Conservation (phyloP, 305 asterid genomes). For the Fraxinus sp. region DNA sequence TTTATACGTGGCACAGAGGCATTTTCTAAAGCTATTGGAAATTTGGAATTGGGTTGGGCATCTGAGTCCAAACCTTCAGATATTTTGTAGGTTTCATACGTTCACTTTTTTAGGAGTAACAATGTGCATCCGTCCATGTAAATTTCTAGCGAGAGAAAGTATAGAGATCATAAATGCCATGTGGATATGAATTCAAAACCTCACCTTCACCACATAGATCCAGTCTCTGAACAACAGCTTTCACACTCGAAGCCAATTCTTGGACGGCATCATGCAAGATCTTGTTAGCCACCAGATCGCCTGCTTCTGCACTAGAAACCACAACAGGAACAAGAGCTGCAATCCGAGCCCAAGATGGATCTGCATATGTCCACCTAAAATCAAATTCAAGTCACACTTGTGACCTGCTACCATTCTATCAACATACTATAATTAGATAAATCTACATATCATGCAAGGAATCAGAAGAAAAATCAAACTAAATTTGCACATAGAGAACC, state of each 20-base stretch:
- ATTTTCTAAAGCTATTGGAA: neutral
- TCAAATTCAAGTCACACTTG: conserved; percentile 19
- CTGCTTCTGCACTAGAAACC: conserved; percentile 71
- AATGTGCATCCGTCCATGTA: neutral
- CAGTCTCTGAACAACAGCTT: conserved; percentile 72
- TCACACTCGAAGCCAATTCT: conserved; percentile 74
- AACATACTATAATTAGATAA: neutral
- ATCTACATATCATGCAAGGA: neutral
- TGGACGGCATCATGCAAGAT: conserved; percentile 60
- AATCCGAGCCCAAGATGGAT: conserved; percentile 81
- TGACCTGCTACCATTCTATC: conserved; percentile 3
- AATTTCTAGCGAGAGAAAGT: neutral
- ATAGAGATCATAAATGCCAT: neutral
- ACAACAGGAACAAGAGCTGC: conserved; percentile 71
- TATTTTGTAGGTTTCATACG: neutral
- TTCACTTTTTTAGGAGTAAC: neutral
- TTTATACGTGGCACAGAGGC: neutral
- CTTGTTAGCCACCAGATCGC: conserved; percentile 59
- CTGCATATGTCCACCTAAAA: conserved; percentile 79
- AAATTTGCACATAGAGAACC: neutral
- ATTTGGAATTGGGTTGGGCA: neutral
- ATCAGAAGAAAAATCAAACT: neutral
- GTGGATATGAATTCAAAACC: conserved; percentile 1
- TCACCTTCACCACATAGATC: conserved; percentile 72
- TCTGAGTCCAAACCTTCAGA: neutral